phyloP scores from a whole-genome alignment of 1,139 yeast genomes.

The Yamadazyma friedrichii region DNA sequence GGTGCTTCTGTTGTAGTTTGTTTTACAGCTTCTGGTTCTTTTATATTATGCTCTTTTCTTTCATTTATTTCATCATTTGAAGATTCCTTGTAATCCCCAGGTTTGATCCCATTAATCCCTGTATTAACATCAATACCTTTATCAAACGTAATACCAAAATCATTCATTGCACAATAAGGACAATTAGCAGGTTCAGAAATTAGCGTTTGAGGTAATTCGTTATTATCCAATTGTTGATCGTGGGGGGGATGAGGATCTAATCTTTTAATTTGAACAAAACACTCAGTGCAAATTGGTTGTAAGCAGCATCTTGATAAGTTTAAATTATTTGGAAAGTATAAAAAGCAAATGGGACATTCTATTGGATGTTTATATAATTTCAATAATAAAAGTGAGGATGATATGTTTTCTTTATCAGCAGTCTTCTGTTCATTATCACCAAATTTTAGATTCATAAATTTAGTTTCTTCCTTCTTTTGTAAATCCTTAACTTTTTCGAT shows the following conservation, averaged over 20 bases:
- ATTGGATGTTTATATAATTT: constrained; percentile 59
- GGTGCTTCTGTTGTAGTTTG: background rate
- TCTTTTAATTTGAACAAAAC: constrained; percentile 93
- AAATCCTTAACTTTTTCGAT: constrained; percentile 45
- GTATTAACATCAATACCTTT: constrained; percentile 56
- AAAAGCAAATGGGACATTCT: constrained; percentile 95
- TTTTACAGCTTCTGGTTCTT: background rate
- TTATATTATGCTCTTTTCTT: background rate
- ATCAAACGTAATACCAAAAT: constrained; percentile 80
- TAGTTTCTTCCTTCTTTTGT: constrained; percentile 55
- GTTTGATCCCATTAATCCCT: constrained; percentile 51
- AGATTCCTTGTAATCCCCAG: constrained; percentile 17
- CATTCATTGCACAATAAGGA: constrained; percentile 88
- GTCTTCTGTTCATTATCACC: constrained; percentile 11
- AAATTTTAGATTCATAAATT: constrained; percentile 41
- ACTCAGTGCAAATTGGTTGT: constrained; percentile 93
- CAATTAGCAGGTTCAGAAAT: constrained; percentile 88
- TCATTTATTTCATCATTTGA: background rate
- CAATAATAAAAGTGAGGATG: constrained; percentile 32
- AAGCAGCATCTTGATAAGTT: constrained; percentile 88
- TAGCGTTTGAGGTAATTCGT: constrained; percentile 54
- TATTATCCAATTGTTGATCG: constrained; percentile 42
- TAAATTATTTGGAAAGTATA: constrained; percentile 75
- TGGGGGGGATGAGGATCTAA: constrained; percentile 95
- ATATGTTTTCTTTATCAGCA: constrained; percentile 14